A percentile compares a stretch with the other conserved stretches of the same genome.
phyloP scores from a whole-genome alignment of 805 yeast genomes.

The Ogataea ganodermae region DNA sequence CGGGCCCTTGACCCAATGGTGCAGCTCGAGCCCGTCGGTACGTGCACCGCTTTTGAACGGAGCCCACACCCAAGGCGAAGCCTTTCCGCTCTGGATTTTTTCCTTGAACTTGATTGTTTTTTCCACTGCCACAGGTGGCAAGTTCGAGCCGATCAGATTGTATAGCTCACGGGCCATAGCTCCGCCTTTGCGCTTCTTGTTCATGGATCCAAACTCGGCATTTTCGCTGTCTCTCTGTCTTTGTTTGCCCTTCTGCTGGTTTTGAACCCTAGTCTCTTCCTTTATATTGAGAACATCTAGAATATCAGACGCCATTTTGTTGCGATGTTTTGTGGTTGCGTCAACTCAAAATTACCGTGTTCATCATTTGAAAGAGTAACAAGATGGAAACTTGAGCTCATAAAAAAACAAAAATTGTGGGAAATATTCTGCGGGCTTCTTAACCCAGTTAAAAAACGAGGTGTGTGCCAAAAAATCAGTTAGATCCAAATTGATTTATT shows the following conservation, averaged over 20 bases:
- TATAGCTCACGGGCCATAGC: slow-evolving; percentile 92
- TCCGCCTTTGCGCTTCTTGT: slow-evolving; percentile 38
- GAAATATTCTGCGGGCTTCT: not conserved
- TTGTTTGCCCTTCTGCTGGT: slow-evolving; percentile 38
- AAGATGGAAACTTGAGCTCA: not conserved
- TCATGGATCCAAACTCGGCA: slow-evolving; percentile 22
- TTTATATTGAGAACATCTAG: slow-evolving; percentile 76
- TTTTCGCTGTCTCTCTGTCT: slow-evolving; percentile 11
- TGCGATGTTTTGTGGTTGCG: not conserved
- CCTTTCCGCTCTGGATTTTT: slow-evolving; percentile 59
- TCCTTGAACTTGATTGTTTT: slow-evolving; percentile 59
- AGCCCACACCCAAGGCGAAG: slow-evolving; percentile 80
- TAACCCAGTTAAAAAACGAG: not conserved
- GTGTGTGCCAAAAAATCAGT: not conserved
- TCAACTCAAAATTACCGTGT: too few species aligned
- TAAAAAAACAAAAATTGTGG: not conserved
- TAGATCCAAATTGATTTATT: not conserved
- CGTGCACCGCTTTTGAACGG: slow-evolving; percentile 60
- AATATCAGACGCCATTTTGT: slow-evolving; percentile 53
- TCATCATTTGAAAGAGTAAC: too few species aligned
- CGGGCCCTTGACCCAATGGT: slow-evolving; percentile 85
- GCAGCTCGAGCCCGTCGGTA: slow-evolving; percentile 51
- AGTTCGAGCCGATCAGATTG: slow-evolving; percentile 84
- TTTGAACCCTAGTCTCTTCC: slow-evolving; percentile 40
- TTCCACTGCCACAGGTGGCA: slow-evolving; percentile 77